A percentile compares a stretch with the other conserved stretches of the same genome.
Conservation (phyloP, 1,284 basidiomycete genomes). For the Cryptococcus amylolentus region DNA sequence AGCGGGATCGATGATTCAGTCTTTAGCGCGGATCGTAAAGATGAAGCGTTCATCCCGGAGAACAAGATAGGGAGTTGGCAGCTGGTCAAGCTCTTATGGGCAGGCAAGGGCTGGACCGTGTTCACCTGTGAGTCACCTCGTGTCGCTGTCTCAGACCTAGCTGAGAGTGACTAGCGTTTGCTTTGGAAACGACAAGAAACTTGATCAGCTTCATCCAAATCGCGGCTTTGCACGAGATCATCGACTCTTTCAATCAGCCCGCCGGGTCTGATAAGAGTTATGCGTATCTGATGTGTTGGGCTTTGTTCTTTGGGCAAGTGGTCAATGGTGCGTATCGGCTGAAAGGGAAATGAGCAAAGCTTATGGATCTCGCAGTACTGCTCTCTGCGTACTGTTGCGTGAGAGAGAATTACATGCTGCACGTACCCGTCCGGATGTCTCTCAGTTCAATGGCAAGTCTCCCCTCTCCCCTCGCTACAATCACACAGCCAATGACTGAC, state of each 20-base stretch:
- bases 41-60: constrained; percentile 4
- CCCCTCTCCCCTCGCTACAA: not conserved
- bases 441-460: constrained; percentile 36
- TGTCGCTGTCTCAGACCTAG: not conserved
- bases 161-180: constrained; percentile 21
- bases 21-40: constrained; percentile 4
- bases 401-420: constrained; percentile 43
- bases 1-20: constrained; percentile 14
- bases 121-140: constrained; percentile 27
- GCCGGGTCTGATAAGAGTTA: constrained; percentile 31
- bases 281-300: constrained; percentile 45
- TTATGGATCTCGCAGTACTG: constrained; percentile 14
- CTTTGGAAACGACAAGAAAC: constrained; percentile 29
- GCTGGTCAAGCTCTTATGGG: constrained; percentile 34
- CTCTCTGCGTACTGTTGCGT: constrained; percentile 27
- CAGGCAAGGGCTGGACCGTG: constrained; percentile 26
- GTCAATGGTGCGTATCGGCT: constrained; percentile 22
- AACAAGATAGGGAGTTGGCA: constrained; percentile 21
- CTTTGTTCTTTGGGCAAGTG: constrained; percentile 38
- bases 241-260: constrained; percentile 30
- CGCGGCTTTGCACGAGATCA: constrained; percentile 40
- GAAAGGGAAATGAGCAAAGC: not conserved
- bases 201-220: constrained; percentile 35
- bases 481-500: not conserved
- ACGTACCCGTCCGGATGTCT: constrained; percentile 41